Conservation (phyloP, 1,284 basidiomycete species). For the Waitea zeae region DNA sequence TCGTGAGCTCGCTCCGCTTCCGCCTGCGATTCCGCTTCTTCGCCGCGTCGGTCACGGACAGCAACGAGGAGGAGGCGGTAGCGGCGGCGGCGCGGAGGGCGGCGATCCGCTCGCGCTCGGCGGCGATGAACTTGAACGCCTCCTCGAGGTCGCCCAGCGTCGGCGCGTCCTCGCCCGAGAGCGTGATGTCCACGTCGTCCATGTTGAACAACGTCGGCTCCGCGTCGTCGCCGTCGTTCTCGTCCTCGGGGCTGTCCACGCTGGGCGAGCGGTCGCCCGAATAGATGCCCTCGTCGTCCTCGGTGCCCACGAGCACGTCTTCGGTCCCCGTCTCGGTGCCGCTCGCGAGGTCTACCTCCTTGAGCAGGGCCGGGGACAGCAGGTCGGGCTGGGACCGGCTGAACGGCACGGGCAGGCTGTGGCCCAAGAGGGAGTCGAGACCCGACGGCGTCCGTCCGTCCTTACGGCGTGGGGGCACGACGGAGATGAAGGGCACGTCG, state of each 20-base stretch:
- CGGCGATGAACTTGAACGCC: slow-evolving; percentile 47
- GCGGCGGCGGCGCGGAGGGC: slow-evolving; percentile 13
- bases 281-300: slow-evolving; percentile 7
- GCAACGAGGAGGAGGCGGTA: slow-evolving; percentile 6
- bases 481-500: too few relatives aligned
- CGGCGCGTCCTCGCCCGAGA: slow-evolving; percentile 17
- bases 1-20: slow-evolving; percentile 17
- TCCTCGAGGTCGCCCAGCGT: slow-evolving; percentile 48
- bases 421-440: slow-evolving; percentile 40
- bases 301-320: slow-evolving; percentile 7
- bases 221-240: background rate
- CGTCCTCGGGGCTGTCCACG: background rate
- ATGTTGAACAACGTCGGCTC: slow-evolving; percentile 1
- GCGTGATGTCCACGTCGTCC: background rate
- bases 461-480: too few relatives aligned
- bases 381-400: too few relatives aligned
- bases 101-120: slow-evolving; percentile 36
- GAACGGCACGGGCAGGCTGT: too few relatives aligned
- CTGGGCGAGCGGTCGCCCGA: slow-evolving; percentile 3
- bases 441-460: slow-evolving; percentile 58
- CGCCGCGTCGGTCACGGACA: slow-evolving; percentile 21
- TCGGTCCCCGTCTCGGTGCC: slow-evolving; percentile 5
- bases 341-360: too few relatives aligned
- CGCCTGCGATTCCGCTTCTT: slow-evolving; percentile 30
- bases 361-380: too few relatives aligned